Base-by-base conservation (phyloP, 2,329 filamentous ascomycete species). In the Xylaria sp. region DNA sequence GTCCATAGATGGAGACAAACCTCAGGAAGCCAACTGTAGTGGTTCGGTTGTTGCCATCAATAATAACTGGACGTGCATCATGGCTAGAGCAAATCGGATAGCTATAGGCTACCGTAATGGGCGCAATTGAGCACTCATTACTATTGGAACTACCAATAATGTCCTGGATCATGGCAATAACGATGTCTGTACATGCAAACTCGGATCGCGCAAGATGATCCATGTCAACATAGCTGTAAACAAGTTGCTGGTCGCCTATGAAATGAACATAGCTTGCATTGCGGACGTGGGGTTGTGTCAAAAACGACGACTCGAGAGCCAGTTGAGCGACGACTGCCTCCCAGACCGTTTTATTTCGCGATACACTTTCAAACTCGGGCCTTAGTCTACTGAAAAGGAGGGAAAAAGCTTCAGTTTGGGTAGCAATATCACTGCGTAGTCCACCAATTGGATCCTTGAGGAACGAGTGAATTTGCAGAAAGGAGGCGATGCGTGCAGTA, bases 171-270 rank as follows among this genome's bases (percentile, higher is more conserved):
- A 66, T 66, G 9, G 49, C 64, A 36, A 66, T 23, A n/a, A 66
- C 57, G 31, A 66, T 62, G 13, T 66, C 64, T 57, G 46, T 36
- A n/a, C 58, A 66, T 31, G 58, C 57, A 25, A 66, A 66, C 41
- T 66, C 58, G 18, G 64, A 66, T 7, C 64, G 39, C 20, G 58
- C 64, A 10, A 66, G 31, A 10, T 57, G 39, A 41, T 66, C 57
- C 12, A 66, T 57, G 31, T 66, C 64, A 1, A 66, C 64, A n/a
- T 66, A 66, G 41, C 64, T 66, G 23, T 66, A 66, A 3, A 66
- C 64, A 2, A 66, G 64, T 31, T 66, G 51, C 12, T 66, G 57
- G 25, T 66, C 64, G 8, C 25, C 64, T 57, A 62, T 23, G 31
- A 62, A 66, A 39, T 66, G 64, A 33, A 62, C 41, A 18, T 66